Conservation (phyloP, 2,329 filamentous ascomycete species). For the Leptographium lundbergii region DNA sequence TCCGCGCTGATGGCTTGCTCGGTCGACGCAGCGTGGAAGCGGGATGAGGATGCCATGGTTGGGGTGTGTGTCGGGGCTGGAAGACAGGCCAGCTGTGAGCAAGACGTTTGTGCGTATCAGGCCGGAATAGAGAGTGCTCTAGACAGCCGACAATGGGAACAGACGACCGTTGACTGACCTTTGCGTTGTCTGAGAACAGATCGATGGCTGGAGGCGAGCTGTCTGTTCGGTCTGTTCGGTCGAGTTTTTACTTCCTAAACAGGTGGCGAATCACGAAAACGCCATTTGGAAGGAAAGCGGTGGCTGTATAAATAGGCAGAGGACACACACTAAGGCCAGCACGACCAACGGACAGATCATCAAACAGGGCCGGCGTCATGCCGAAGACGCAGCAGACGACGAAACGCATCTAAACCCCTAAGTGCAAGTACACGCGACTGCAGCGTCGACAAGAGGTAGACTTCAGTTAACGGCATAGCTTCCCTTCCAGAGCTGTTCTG, state of each 20-base stretch:
- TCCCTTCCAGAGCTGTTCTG: not conserved
- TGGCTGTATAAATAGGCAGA: not conserved
- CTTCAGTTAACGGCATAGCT: constrained; percentile 4
- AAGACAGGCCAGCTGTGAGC: too few species aligned
- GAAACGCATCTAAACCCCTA: constrained; percentile 36
- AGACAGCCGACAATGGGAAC: too few species aligned
- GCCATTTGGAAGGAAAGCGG: not conserved
- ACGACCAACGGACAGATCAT: not conserved
- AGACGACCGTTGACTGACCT: too few species aligned
- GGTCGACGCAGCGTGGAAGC: constrained; percentile 67
- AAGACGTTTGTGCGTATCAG: too few species aligned
- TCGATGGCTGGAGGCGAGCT: too few species aligned
- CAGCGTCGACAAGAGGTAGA: not conserved
- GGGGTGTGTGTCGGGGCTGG: not conserved
- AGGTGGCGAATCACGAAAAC: not conserved
- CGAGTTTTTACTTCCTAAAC: not conserved
- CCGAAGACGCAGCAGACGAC: not conserved
- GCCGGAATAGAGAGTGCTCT: too few species aligned
- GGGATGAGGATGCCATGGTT: constrained; percentile 20
- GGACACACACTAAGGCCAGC: not conserved
- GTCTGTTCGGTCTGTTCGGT: too few species aligned
- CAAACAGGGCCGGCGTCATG: not conserved
- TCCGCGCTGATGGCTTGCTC: constrained; percentile 69
- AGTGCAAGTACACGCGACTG: constrained; percentile 39
- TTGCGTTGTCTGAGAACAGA: too few species aligned